These are phyloP conservation scores for Aureobasidium sp. DNA, from an alignment of 2,329 filamentous ascomycete genomes.

Conservation along the genomic window DNA sequence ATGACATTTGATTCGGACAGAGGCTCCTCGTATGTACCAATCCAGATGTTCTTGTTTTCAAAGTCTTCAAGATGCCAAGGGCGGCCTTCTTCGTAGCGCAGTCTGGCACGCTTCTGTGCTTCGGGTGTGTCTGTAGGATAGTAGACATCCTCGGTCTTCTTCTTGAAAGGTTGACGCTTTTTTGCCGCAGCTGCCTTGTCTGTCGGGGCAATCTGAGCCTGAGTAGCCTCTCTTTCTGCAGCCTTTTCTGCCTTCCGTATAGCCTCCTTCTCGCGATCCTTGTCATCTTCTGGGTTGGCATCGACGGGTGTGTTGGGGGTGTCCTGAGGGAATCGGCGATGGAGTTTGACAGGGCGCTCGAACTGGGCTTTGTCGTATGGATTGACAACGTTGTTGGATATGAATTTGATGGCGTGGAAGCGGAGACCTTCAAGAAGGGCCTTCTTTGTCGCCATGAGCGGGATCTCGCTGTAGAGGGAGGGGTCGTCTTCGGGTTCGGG, in stretches of 20 bases:
- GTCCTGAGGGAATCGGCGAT: slow-evolving; percentile 76
- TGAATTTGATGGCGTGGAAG: slow-evolving; percentile 79
- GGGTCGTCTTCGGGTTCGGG: slow-evolving; percentile 21
- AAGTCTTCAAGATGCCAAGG: slow-evolving; percentile 97
- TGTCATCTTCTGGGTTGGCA: slow-evolving; percentile 52
- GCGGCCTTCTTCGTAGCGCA: slow-evolving; percentile 86
- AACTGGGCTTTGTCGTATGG: slow-evolving; percentile 75
- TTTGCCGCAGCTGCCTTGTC: slow-evolving; percentile 48
- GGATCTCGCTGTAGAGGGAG: slow-evolving; percentile 45
- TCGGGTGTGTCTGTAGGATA: slow-evolving; percentile 69
- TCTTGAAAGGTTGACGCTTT: slow-evolving; percentile 58
- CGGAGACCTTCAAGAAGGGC: slow-evolving; percentile 71
- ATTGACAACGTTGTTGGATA: slow-evolving; percentile 44
- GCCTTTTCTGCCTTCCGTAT: slow-evolving; percentile 67
- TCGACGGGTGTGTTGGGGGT: slow-evolving; percentile 44
- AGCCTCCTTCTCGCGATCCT: slow-evolving; percentile 53
- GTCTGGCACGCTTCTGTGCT: slow-evolving; percentile 58
- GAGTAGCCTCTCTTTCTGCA: slow-evolving; percentile 75
- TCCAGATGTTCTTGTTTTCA: slow-evolving; percentile 90
- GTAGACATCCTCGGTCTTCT: slow-evolving; percentile 81
- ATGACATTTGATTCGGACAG: slow-evolving; percentile 76
- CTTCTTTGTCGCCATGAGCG: slow-evolving; percentile 76
- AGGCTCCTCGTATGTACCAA: slow-evolving; percentile 82
- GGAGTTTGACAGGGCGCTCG: slow-evolving; percentile 77
- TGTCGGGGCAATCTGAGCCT: slow-evolving; percentile 88